Conservation (phyloP, 768 basidiomycete genomes). For the Amylocystis lapponica region DNA sequence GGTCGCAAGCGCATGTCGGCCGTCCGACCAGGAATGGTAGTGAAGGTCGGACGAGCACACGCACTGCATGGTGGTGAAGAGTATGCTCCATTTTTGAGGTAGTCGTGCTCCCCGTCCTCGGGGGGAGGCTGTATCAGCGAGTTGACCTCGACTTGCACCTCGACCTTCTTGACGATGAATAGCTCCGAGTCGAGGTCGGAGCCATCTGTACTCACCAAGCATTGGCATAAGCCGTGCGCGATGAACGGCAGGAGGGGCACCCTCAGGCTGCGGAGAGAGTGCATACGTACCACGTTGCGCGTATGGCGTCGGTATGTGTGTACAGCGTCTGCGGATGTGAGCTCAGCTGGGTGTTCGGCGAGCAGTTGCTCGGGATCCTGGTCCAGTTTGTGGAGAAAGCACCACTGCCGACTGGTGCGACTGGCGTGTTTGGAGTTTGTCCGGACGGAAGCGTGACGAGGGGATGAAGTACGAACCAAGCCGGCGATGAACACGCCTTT, state of each 20-base stretch:
- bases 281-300: slow-evolving; percentile 3
- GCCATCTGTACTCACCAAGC: slow-evolving; percentile 22
- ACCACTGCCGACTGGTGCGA: slow-evolving; percentile 9
- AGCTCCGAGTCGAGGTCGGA: slow-evolving; percentile 70
- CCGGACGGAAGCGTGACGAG: slow-evolving; percentile 20
- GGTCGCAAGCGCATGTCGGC: slow-evolving; percentile 60
- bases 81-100: slow-evolving; percentile 74
- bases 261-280: slow-evolving; percentile 10
- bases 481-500: no score
- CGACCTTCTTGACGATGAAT: slow-evolving; percentile 45
- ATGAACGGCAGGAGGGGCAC: not conserved
- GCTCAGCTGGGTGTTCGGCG: slow-evolving; percentile 4
- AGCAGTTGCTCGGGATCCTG: slow-evolving; percentile 15
- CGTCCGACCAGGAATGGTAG: slow-evolving; percentile 59
- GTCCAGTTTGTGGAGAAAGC: slow-evolving; percentile 28
- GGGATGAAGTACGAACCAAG: slow-evolving; percentile 26
- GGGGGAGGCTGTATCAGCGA: slow-evolving; percentile 49
- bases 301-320: slow-evolving; percentile 4
- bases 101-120: slow-evolving; percentile 34
- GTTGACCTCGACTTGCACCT: slow-evolving; percentile 47
- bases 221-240: not conserved
- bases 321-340: slow-evolving; percentile 2
- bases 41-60: slow-evolving; percentile 56
- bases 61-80: slow-evolving; percentile 54
- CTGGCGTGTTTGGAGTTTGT: slow-evolving; percentile 8